These are phyloP conservation scores for Puccinia hordei DNA, from an alignment of 1,284 basidiomycete species.

Conservation along the genomic window DNA sequence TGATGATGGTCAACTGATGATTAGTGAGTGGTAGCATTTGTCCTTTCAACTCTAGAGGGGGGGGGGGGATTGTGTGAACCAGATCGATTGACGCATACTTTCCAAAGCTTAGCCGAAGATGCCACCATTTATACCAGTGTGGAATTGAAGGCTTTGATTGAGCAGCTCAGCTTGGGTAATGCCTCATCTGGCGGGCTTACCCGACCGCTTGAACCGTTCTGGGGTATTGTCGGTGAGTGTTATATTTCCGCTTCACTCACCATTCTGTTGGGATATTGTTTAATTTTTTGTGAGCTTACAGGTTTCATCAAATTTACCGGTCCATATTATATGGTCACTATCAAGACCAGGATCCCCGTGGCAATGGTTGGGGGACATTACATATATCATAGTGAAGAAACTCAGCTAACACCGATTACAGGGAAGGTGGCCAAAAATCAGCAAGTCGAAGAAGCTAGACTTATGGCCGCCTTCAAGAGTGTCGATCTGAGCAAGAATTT, in stretches of 20 bases:
- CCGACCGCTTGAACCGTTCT: constrained; percentile 52
- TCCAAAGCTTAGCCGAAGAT: constrained; percentile 70
- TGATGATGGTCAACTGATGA: constrained; percentile 48
- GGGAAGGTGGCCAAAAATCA: constrained; percentile 63
- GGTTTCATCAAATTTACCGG: constrained; percentile 60
- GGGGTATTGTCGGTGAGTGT: constrained; percentile 23
- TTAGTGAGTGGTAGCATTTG: constrained; percentile 37
- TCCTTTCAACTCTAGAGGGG: background rate
- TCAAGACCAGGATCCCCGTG: constrained; percentile 82
- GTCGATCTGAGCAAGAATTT: constrained; percentile 99
- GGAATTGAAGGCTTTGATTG: constrained; percentile 84
- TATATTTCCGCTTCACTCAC: background rate
- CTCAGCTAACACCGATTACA: constrained; percentile 76
- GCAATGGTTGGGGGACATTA: constrained; percentile 95
- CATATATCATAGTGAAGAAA: constrained; percentile 92
- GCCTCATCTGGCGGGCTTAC: constrained; percentile 72
- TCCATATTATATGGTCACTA: constrained; percentile 59
- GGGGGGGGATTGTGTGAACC: background rate
- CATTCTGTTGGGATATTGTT: constrained; percentile 55
- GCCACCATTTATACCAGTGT: constrained; percentile 80
- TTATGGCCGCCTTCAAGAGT: constrained; percentile 91
- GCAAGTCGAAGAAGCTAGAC: constrained; percentile 58
- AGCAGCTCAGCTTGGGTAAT: constrained; percentile 87
- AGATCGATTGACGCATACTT: background rate
- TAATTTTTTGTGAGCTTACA: constrained; percentile 63